Evolutionary conservation across 306 rosid species (phyloP).

Genomic region (Alnus rubra): DNA sequence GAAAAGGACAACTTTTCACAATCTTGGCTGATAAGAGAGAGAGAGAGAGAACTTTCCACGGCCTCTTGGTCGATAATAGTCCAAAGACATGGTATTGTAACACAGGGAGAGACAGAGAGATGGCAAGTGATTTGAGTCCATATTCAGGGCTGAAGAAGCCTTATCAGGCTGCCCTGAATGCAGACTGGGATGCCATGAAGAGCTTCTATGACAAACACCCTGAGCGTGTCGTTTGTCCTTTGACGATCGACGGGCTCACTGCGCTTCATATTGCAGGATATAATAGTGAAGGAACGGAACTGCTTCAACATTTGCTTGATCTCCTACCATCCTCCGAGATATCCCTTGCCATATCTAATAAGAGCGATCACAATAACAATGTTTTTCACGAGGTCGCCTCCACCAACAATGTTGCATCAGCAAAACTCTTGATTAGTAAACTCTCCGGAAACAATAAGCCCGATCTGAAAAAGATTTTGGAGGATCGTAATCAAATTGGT

Average conservation of each 20-base stretch:
- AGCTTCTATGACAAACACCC: not conserved
- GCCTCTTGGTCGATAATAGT: no score
- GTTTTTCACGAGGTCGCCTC: not conserved
- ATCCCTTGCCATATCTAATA: not conserved
- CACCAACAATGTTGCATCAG: not conserved
- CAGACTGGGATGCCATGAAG: not conserved
- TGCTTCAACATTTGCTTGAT: not conserved
- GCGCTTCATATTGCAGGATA: not conserved
- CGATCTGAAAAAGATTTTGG: not conserved
- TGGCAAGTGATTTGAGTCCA: not conserved
- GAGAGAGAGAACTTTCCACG: no score
- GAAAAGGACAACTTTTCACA: no score
- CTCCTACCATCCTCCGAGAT: not conserved
- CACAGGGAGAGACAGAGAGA: not conserved
- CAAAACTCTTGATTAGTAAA: not conserved
- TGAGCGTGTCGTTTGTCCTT: not conserved
- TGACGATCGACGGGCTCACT: not conserved
- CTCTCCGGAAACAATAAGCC: not conserved
- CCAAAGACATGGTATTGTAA: not conserved
- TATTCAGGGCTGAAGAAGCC: not conserved
- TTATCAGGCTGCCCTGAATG: not conserved
- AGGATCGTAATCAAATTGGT: not conserved
- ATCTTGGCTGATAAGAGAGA: no score
- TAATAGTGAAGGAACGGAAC: not conserved
- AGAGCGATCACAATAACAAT: not conserved